Evolutionary conservation across 2,329 filamentous ascomycete species (phyloP).

Genomic region (Beauveria australis): DNA sequence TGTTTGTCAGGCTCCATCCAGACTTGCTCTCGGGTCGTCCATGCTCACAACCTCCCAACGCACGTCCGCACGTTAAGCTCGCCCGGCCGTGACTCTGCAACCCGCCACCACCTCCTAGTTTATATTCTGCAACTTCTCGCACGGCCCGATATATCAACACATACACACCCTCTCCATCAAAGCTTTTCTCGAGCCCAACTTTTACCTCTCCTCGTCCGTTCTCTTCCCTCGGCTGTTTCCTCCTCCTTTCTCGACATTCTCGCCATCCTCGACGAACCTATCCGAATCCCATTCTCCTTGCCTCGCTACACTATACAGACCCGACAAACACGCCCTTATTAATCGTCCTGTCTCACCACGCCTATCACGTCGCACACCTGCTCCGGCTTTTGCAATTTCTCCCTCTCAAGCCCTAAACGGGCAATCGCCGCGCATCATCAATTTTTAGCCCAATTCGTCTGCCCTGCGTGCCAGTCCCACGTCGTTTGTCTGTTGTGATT

Average conservation of each 20-base stretch:
- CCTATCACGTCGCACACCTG: not conserved
- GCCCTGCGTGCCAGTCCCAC: constrained; percentile 6
- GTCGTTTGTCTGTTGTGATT: constrained; percentile 5
- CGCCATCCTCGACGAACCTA: not conserved
- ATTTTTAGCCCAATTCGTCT: not conserved
- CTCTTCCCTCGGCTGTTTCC: not conserved
- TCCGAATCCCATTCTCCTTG: not conserved
- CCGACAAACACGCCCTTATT: not conserved
- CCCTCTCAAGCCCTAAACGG: not conserved
- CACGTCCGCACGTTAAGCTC: not conserved
- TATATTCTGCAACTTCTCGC: not conserved
- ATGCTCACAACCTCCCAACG: not conserved
- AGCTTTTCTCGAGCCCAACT: not conserved
- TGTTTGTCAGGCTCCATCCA: not conserved
- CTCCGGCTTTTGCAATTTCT: not conserved
- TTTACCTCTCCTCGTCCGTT: not conserved
- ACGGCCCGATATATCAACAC: constrained; percentile 2
- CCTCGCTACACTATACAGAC: not conserved
- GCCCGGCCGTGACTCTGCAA: not conserved
- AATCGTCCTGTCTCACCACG: not conserved
- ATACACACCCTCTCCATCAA: not conserved
- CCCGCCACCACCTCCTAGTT: not conserved
- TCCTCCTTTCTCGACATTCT: not conserved
- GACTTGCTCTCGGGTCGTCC: constrained; percentile 1
- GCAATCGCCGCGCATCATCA: constrained; percentile 5